A percentile compares a stretch with the other conserved stretches of the same genome.
Conservation (phyloP, 1,284 basidiomycete genomes). For the Termitomyces sp. region DNA sequence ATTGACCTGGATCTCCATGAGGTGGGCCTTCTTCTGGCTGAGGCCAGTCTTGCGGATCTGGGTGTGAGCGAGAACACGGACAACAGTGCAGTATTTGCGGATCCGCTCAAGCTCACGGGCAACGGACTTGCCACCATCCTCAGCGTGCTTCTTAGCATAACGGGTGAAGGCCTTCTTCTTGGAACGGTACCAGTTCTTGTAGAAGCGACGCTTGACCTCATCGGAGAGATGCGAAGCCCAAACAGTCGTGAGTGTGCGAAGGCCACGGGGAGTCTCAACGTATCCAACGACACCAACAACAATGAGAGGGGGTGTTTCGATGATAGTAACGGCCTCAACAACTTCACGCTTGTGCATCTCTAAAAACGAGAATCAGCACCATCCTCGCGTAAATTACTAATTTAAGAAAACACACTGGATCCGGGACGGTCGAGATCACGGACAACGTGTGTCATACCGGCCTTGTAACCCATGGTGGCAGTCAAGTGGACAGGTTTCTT, state of each 20-base stretch:
- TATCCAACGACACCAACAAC: constrained; percentile 99
- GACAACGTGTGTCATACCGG: constrained; percentile 99
- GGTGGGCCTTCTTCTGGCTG: constrained; percentile 98
- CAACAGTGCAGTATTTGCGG: constrained; percentile 99
- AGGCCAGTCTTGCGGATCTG: constrained; percentile 98
- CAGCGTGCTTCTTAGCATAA: constrained; percentile 99
- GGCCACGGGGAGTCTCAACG: constrained; percentile 98
- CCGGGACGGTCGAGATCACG: constrained; percentile 99
- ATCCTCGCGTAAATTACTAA: not conserved
- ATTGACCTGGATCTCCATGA: constrained; percentile 99
- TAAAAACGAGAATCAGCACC: constrained; percentile 26
- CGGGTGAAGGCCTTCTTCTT: constrained; percentile 99
- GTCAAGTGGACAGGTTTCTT: constrained; percentile 99
- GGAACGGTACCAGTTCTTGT: constrained; percentile 99
- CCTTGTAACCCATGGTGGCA: constrained; percentile 99
- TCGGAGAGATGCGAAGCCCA: constrained; percentile 83
- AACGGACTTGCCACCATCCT: constrained; percentile 90
- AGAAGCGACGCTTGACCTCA: constrained; percentile 98
- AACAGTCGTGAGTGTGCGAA: constrained; percentile 81
- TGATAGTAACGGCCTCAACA: constrained; percentile 94
- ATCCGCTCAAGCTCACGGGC: constrained; percentile 98
- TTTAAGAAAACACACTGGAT: constrained; percentile 65
- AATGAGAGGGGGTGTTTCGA: constrained; percentile 98
- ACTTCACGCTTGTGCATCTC: constrained; percentile 99
- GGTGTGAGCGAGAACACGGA: constrained; percentile 98